phyloP scores from a whole-genome alignment of 768 basidiomycete species.

The Mycena maculata region DNA sequence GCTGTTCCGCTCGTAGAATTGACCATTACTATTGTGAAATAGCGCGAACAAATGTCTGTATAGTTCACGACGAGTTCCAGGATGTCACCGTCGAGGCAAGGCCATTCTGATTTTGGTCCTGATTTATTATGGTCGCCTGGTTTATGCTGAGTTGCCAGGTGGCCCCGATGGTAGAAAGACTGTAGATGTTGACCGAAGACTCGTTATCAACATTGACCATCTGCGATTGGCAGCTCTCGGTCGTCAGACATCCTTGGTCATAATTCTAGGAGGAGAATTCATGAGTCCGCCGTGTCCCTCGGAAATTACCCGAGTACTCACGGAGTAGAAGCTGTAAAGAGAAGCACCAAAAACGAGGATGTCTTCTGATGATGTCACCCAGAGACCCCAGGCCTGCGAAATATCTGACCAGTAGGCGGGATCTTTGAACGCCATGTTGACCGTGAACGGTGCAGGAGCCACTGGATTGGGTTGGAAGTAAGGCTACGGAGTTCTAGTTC shows the following conservation, averaged over 20 bases:
- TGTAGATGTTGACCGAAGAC: constrained; percentile 65
- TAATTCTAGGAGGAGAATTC: constrained; percentile 51
- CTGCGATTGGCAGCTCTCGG: constrained; percentile 65
- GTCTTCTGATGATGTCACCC: constrained; percentile 61
- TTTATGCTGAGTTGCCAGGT: constrained; percentile 66
- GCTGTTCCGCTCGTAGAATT: constrained; percentile 36
- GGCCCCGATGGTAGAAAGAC: constrained; percentile 68
- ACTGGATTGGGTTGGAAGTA: constrained; percentile 76
- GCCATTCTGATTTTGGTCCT: constrained; percentile 61
- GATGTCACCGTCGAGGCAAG: constrained; percentile 27
- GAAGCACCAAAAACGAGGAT: constrained; percentile 78
- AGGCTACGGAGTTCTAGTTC: constrained; percentile 54
- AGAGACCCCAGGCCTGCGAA: constrained; percentile 67
- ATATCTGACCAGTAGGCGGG: constrained; percentile 58
- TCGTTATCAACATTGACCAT: constrained; percentile 63
- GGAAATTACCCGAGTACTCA: neutral
- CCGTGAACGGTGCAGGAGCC: constrained; percentile 66
- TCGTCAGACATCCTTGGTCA: constrained; percentile 57
- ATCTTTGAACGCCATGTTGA: constrained; percentile 61
- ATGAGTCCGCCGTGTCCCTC: constrained; percentile 1
- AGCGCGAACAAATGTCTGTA: constrained; percentile 13
- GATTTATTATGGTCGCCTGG: constrained; percentile 58
- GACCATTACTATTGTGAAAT: constrained; percentile 26
- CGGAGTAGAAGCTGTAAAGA: constrained; percentile 75
- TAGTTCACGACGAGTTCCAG: constrained; percentile 21